Conservation (phyloP, 2,329 filamentous ascomycete genomes). For the Parastagonospora avenae region DNA sequence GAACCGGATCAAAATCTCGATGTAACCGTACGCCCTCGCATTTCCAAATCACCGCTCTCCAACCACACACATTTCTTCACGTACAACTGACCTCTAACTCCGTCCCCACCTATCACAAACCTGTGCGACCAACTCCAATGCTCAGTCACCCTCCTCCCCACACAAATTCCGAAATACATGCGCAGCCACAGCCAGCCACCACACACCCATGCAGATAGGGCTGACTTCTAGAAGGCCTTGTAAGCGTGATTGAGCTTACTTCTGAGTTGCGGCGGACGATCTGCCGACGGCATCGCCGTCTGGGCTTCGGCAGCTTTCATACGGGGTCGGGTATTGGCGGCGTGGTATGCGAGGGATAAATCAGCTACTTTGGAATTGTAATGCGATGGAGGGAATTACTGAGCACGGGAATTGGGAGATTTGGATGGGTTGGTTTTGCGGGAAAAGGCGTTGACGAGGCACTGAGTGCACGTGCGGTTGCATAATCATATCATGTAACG, state of each 20-base stretch:
- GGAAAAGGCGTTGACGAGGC: too few relatives aligned
- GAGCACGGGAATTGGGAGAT: background rate
- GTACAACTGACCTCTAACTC: background rate
- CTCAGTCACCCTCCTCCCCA: background rate
- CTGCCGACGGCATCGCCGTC: too few relatives aligned
- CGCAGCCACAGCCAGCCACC: background rate
- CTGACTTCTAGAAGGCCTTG: background rate
- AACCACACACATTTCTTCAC: background rate
- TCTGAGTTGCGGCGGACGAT: background rate
- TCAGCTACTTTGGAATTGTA: too few relatives aligned
- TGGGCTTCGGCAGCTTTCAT: too few relatives aligned
- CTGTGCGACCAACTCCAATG: background rate
- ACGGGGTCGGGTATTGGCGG: too few relatives aligned
- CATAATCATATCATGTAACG: too few relatives aligned
- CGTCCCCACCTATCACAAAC: background rate
- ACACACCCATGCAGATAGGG: background rate
- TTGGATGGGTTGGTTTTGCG: too few relatives aligned
- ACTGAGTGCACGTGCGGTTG: too few relatives aligned
- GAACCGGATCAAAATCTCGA: too few relatives aligned
- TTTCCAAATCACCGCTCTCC: too few relatives aligned
- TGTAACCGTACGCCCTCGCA: too few relatives aligned
- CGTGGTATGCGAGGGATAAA: too few relatives aligned
- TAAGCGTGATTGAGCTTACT: conserved; percentile 2
- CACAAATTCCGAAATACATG: background rate
- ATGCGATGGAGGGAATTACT: background rate